Evolutionary conservation across 805 yeast species (phyloP).

Genomic region (Ogataea allantospora): DNA sequence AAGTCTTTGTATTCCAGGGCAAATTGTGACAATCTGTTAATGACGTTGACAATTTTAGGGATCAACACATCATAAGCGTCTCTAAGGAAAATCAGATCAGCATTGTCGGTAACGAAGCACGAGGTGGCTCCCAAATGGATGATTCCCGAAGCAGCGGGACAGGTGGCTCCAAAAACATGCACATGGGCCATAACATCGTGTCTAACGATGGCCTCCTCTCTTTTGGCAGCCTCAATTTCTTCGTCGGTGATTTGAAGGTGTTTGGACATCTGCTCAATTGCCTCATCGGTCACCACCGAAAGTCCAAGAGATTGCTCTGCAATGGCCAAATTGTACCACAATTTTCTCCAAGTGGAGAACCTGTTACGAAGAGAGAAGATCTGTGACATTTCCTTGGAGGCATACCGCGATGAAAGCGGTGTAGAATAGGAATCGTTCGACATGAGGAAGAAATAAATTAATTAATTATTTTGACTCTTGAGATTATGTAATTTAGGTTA

Average conservation of each 20-base stretch:
- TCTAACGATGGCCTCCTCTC: slow-evolving; percentile 96
- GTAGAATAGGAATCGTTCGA: slow-evolving; percentile 77
- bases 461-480: slow-evolving; percentile 11
- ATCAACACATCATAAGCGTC: slow-evolving; percentile 92
- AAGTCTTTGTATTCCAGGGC: slow-evolving; percentile 91
- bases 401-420: slow-evolving; percentile 94
- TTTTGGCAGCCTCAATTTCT: slow-evolving; percentile 83
- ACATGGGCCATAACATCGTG: slow-evolving; percentile 99
- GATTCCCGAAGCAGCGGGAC: slow-evolving; percentile 97
- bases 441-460: slow-evolving; percentile 24
- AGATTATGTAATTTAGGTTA: background rate
- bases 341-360: slow-evolving; percentile 96
- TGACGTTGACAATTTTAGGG: slow-evolving; percentile 94
- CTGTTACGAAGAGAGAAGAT: slow-evolving; percentile 91
- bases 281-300: slow-evolving; percentile 81
- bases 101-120: slow-evolving; percentile 96
- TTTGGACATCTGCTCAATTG: slow-evolving; percentile 77
- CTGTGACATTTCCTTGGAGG: slow-evolving; percentile 94
- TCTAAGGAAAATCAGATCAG: slow-evolving; percentile 93
- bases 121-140: slow-evolving; percentile 98
- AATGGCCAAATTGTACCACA: slow-evolving; percentile 92
- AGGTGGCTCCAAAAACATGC: slow-evolving; percentile 86
- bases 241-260: slow-evolving; percentile 86
- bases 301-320: slow-evolving; percentile 94
- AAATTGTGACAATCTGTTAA: slow-evolving; percentile 82